phyloP scores from a whole-genome alignment of 2,329 filamentous ascomycete species.

The Cercospora sojina region DNA sequence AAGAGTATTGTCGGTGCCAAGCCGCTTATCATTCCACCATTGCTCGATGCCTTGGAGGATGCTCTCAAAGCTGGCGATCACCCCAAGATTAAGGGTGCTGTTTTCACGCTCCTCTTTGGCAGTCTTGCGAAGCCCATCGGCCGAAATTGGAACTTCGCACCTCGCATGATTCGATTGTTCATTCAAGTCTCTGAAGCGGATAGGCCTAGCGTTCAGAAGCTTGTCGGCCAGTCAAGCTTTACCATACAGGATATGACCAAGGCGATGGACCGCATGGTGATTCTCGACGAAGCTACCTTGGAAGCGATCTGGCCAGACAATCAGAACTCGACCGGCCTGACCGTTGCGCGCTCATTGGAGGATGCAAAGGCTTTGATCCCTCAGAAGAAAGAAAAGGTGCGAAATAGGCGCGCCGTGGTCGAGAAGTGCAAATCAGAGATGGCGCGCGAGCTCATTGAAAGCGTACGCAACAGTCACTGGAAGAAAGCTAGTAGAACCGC shows the following conservation, averaged over 20 bases:
- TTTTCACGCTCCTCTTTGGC: slow-evolving; percentile 88
- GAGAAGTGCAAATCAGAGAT: slow-evolving; percentile 80
- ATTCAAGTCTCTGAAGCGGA: slow-evolving; percentile 87
- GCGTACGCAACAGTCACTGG: slow-evolving; percentile 84
- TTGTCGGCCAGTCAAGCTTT: slow-evolving; percentile 78
- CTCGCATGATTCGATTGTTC: slow-evolving; percentile 83
- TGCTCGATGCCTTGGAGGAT: slow-evolving; percentile 74
- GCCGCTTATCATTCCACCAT: slow-evolving; percentile 82
- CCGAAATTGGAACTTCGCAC: slow-evolving; percentile 92
- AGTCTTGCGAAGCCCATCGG: slow-evolving; percentile 83
- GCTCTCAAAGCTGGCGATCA: slow-evolving; percentile 79
- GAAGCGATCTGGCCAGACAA: slow-evolving; percentile 65
- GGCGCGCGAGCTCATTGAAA: slow-evolving; percentile 75
- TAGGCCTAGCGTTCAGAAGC: slow-evolving; percentile 88
- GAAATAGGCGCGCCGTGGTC: slow-evolving; percentile 71
- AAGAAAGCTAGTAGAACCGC: slow-evolving; percentile 89
- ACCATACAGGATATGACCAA: slow-evolving; percentile 90
- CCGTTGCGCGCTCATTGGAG: slow-evolving; percentile 41
- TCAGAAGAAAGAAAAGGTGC: slow-evolving; percentile 70
- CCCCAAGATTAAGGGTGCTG: slow-evolving; percentile 87
- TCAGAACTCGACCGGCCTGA: slow-evolving; percentile 34
- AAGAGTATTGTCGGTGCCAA: slow-evolving; percentile 87
- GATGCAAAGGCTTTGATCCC: slow-evolving; percentile 63
- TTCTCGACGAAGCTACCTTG: slow-evolving; percentile 71
- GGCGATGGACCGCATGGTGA: slow-evolving; percentile 78